phyloP scores from a whole-genome alignment of 768 basidiomycete species.

The Dacryopinax spathularia region DNA sequence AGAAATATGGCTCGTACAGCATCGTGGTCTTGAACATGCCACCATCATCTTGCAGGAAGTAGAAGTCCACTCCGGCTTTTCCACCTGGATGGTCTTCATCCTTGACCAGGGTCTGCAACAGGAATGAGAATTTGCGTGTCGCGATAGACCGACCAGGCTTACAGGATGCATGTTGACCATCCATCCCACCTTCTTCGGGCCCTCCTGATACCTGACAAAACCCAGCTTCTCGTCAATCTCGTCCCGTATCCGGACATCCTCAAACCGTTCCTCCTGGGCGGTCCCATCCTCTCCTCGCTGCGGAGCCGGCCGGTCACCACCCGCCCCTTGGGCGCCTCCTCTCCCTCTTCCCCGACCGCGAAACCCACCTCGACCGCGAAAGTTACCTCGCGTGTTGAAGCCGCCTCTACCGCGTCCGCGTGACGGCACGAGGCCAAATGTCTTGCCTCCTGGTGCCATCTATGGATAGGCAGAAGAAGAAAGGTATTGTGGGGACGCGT shows the following conservation, averaged over 20 bases:
- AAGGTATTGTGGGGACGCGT: constrained; percentile 1
- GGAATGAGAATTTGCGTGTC: background rate
- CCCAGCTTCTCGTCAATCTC: constrained; percentile 91
- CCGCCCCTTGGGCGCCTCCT: constrained; percentile 21
- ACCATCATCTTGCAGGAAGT: constrained; percentile 95
- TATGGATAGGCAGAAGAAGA: background rate
- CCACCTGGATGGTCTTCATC: constrained; percentile 75
- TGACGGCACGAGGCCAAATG: background rate
- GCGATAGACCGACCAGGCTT: constrained; percentile 22
- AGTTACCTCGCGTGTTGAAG: background rate
- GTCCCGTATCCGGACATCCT: constrained; percentile 57
- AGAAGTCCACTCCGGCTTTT: constrained; percentile 83
- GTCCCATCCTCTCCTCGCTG: constrained; percentile 83
- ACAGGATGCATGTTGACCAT: constrained; percentile 98
- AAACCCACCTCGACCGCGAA: constrained; percentile 36
- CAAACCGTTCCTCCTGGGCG: constrained; percentile 71
- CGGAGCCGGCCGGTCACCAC: constrained; percentile 31
- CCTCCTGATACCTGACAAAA: constrained; percentile 69
- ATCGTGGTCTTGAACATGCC: constrained; percentile 90
- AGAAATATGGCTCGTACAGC: constrained; percentile 89
- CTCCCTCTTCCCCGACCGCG: constrained; percentile 32
- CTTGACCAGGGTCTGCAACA: constrained; percentile 60
- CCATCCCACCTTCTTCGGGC: constrained; percentile 72
- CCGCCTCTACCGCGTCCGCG: constrained; percentile 1
- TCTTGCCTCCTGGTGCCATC: background rate